These are phyloP conservation scores for Cyphellophora attinorum DNA, from an alignment of 2,329 filamentous ascomycete species.

Conservation along the genomic window DNA sequence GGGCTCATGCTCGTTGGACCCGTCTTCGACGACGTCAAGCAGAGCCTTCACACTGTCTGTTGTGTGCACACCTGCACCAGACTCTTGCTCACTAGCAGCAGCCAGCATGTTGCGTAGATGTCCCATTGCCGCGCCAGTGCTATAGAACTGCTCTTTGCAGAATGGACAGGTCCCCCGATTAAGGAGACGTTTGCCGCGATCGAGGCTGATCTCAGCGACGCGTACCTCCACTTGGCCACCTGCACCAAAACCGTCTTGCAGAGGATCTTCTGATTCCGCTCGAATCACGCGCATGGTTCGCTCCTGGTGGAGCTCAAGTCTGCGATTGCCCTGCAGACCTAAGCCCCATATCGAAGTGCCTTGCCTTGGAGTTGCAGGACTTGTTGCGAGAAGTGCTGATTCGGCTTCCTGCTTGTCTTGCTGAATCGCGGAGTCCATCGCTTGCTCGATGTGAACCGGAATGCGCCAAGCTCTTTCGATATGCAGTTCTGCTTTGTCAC, in stretches of 20 bases:
- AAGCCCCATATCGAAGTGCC: conserved; percentile 6
- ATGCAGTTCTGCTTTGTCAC: conserved; percentile 13
- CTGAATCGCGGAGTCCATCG: no score
- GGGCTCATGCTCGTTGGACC: no score
- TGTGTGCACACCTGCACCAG: no score
- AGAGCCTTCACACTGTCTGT: no score
- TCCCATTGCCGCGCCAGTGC: conserved; percentile 6
- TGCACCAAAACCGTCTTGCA: conserved; percentile 15
- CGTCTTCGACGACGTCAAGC: no score
- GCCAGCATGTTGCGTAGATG: conserved; percentile 5
- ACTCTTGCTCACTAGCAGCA: no score
- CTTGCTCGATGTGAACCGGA: conserved; percentile 8
- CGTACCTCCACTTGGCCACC: background rate
- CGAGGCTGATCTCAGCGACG: background rate
- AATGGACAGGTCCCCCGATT: conserved; percentile 13
- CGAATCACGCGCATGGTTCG: conserved; percentile 4
- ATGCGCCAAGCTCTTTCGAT: conserved; percentile 20
- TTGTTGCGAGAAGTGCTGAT: background rate
- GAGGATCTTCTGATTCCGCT: conserved; percentile 17
- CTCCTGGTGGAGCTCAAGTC: conserved; percentile 3
- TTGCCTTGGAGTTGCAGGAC: conserved; percentile 1
- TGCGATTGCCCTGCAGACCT: conserved; percentile 1
- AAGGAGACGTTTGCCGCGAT: background rate
- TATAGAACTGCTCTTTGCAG: conserved; percentile 10
- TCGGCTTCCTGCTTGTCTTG: background rate